phyloP scores from a whole-genome alignment of 768 basidiomycete genomes.

The Chalciporus sphaerocephalus region DNA sequence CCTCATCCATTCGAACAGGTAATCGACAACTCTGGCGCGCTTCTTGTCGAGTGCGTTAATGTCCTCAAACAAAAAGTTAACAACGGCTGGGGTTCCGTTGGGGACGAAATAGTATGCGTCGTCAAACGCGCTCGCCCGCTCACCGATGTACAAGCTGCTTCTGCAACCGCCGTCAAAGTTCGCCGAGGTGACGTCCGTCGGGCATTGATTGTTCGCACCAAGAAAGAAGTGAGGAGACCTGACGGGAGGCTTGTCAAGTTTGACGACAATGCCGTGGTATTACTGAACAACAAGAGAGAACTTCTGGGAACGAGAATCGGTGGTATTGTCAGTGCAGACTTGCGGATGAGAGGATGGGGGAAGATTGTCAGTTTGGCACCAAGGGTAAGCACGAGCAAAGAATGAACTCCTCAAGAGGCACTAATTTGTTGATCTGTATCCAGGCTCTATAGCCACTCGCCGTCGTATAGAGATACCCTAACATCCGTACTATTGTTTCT shows the following conservation, averaged over 20 bases:
- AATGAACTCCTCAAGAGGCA: neutral
- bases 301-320: slow-evolving; percentile 94
- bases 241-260: slow-evolving; percentile 87
- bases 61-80: slow-evolving; percentile 94
- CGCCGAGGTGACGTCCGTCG: slow-evolving; percentile 91
- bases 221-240: slow-evolving; percentile 76
- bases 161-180: slow-evolving; percentile 83
- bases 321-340: slow-evolving; percentile 87
- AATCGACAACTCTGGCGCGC: slow-evolving; percentile 96
- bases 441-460: slow-evolving; percentile 17
- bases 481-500: neutral
- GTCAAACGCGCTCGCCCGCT: slow-evolving; percentile 88
- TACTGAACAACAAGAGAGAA: slow-evolving; percentile 93
- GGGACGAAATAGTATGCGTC: slow-evolving; percentile 95
- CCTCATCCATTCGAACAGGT: slow-evolving; percentile 47
- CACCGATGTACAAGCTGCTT: slow-evolving; percentile 57
- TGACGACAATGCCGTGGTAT: slow-evolving; percentile 94
- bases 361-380: slow-evolving; percentile 92
- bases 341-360: slow-evolving; percentile 90
- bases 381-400: slow-evolving; percentile 48
- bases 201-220: slow-evolving; percentile 92
- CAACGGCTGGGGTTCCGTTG: slow-evolving; percentile 88
- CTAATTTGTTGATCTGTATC: neutral
- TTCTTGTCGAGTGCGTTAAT: slow-evolving; percentile 94
- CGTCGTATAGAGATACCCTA: slow-evolving; percentile 14